These are phyloP conservation scores for Leishmania guyanensis DNA, from an alignment of 208 protist species.

Conservation along the genomic window DNA sequence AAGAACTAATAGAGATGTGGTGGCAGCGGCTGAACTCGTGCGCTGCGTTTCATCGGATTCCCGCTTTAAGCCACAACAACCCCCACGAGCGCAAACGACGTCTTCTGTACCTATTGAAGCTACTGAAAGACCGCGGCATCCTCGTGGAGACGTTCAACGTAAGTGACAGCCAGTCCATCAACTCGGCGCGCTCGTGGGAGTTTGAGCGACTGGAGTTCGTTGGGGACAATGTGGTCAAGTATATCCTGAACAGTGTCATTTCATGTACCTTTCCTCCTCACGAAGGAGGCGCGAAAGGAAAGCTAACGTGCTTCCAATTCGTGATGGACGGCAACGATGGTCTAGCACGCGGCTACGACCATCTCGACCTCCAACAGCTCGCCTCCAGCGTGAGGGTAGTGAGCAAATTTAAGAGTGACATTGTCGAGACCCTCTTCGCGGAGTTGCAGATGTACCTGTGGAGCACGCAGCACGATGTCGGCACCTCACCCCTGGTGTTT, in stretches of 20 bases:
- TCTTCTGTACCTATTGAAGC: slow-evolving; percentile 77
- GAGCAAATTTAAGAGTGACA: slow-evolving; percentile 93
- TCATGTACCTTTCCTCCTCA: slow-evolving; percentile 63
- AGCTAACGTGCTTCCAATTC: slow-evolving; percentile 77
- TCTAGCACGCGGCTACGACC: slow-evolving; percentile 83
- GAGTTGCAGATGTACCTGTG: slow-evolving; percentile 87
- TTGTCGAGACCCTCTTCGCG: slow-evolving; percentile 88
- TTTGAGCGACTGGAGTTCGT: slow-evolving; percentile 90
- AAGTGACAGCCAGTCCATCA: slow-evolving; percentile 6
- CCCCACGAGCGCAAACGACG: slow-evolving; percentile 69
- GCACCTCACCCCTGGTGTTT: slow-evolving; percentile 41
- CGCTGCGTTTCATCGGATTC: slow-evolving; percentile 62
- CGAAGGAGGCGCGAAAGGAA: slow-evolving; percentile 73
- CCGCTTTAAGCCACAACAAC: slow-evolving; percentile 68
- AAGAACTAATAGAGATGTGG: slow-evolving; percentile 77
- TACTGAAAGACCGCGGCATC: slow-evolving; percentile 76
- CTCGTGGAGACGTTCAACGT: slow-evolving; percentile 79
- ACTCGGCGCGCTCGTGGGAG: slow-evolving; percentile 73
- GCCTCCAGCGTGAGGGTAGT: slow-evolving; percentile 76
- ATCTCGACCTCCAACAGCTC: slow-evolving; percentile 75
- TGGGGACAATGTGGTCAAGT: slow-evolving; percentile 90
- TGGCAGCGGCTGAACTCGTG: slow-evolving; percentile 64
- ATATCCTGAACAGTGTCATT: slow-evolving; percentile 78
- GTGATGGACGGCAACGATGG: slow-evolving; percentile 91
- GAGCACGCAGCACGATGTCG: slow-evolving; percentile 63